phyloP scores from a whole-genome alignment of 768 basidiomycete species.

The Pleurotus sapidus region DNA sequence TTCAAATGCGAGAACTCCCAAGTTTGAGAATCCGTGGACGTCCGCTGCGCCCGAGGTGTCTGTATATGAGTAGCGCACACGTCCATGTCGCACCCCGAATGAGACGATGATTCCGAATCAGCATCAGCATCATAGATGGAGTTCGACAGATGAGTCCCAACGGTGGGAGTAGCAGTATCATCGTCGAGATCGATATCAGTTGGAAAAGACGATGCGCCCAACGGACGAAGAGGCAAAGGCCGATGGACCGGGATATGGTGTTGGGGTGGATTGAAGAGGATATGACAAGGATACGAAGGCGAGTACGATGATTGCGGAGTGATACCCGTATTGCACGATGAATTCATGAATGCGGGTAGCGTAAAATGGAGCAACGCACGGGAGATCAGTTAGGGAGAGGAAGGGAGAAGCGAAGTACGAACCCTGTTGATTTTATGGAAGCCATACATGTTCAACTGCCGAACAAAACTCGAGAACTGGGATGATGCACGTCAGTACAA shows the following conservation, averaged over 20 bases:
- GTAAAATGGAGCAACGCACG: neutral
- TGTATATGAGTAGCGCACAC: conserved; percentile 21
- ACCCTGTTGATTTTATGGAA: conserved; percentile 94
- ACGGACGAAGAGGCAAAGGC: neutral
- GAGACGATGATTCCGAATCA: neutral
- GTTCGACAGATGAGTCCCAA: neutral
- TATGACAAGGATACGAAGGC: neutral
- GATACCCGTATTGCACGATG: neutral
- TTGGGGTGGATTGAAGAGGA: neutral
- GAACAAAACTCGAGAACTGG: conserved; percentile 91
- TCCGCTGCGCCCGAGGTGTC: conserved; percentile 82
- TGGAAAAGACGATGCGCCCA: neutral
- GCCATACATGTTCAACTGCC: conserved; percentile 96
- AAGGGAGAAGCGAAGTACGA: conserved; percentile 19
- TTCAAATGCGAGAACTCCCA: conserved; percentile 92
- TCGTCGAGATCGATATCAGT: conserved; percentile 1
- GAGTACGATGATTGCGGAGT: neutral
- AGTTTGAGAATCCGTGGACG: conserved; percentile 75
- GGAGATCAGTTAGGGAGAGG: conserved; percentile 1
- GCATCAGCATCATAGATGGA: conserved; percentile 2
- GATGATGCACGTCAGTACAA: conserved; percentile 6
- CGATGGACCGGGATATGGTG: neutral
- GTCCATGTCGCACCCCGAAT: neutral
- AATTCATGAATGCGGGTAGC: neutral
- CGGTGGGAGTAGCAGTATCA: neutral